Evolutionary conservation across 345 rosid genomes (phyloP), one percentile per base, ranked within the genome.

Genomic region (Corchorus capsularis): DNA sequence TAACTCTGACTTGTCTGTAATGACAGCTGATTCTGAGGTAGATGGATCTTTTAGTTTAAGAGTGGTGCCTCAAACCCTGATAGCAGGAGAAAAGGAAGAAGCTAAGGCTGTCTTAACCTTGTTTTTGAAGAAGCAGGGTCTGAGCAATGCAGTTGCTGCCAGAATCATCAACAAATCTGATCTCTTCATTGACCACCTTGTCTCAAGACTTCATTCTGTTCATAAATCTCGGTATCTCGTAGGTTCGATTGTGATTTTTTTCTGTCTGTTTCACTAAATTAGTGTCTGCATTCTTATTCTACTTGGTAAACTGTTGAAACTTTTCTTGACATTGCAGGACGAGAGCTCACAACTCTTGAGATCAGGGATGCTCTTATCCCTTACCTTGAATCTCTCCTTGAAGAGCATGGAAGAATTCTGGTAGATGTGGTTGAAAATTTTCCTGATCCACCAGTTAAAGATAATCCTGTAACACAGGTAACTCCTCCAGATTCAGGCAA

Each of bases 271-370:
- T 57, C 62, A 55, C 67, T 50, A 17, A 37, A 61, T n/a, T 75
- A 63, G 7, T 15, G 9, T 46, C n/a, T 10, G n/a, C 22, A 13
- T 39, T 69, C 69, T 16, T 39, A 14, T 60, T 65, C 52, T 53
- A 69, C 57, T 54, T 54, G 70, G 27, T 50, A 13, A 8, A 10
- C 63, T 22, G 11, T 39, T 72, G 27, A 81, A 73, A 57, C 55
- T 53, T 69, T 56, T 63, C 72, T 78, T 75, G 65, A 15, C 41
- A 8, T 81, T 78, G 77, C 82, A 94, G 98, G 98, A 76, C 81
- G 96, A 74, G 98, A 94, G 87, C 98, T 94, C 60, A 89, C 93
- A 41, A 92, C 96, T 22, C 91, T 90, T 71, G 98, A 94, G 75
- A 94, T 94, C 17, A 82, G 98, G 87, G 96, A 94, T 39, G 89